phyloP scores from a whole-genome alignment of 192 early-diverging fungal genomes.

The Rhizoclosmatium sp. region DNA sequence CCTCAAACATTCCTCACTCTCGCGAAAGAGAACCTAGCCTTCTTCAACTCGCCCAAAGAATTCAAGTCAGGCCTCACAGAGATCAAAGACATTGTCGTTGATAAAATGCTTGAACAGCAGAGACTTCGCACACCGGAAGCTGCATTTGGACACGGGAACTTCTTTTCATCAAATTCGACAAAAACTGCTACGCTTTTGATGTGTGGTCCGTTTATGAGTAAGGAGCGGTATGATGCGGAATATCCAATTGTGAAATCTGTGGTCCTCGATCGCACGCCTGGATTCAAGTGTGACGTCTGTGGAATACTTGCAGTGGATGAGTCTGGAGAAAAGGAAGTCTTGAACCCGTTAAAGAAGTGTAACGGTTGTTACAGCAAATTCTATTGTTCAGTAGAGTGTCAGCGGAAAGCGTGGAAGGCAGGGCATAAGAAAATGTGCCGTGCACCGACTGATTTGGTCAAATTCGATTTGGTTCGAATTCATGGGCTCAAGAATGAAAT shows the following conservation, averaged over 20 bases:
- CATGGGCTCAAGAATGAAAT: neutral
- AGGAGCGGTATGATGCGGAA: too few relatives aligned
- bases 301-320: neutral
- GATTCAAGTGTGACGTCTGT: neutral
- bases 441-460: neutral
- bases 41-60: neutral
- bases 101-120: neutral
- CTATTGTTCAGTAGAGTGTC: constrained; percentile 1
- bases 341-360: neutral
- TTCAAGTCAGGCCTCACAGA: neutral
- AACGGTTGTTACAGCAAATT: neutral
- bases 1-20: neutral
- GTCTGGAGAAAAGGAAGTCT: neutral
- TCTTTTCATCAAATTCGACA: neutral
- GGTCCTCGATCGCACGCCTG: neutral
- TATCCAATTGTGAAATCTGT: neutral
- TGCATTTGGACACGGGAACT: neutral
- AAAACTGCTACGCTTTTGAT: too few relatives aligned
- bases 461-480: neutral
- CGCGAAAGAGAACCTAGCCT: too few relatives aligned
- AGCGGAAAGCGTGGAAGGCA: neutral
- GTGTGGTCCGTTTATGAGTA: too few relatives aligned
- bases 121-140: neutral
- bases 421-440: neutral
- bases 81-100: neutral